Conservation (phyloP, 1,284 basidiomycete species). For the Fomitopsis schrenkii region DNA sequence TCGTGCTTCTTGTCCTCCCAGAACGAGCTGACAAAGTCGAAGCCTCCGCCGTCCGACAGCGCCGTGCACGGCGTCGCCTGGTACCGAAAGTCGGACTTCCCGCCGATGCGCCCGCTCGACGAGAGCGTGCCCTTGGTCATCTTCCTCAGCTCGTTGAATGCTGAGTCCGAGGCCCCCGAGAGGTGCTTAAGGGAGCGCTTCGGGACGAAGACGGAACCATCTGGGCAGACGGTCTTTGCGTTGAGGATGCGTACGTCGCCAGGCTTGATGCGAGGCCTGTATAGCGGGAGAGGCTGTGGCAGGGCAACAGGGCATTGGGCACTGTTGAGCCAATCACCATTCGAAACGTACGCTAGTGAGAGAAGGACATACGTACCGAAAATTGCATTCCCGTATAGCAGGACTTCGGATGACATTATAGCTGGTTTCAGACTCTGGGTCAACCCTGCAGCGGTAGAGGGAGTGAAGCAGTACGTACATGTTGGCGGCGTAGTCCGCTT, state of each 20-base stretch:
- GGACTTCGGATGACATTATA: slow-evolving; percentile 47
- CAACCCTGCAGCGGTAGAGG: background rate
- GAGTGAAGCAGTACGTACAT: slow-evolving; percentile 32
- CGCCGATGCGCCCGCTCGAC: slow-evolving; percentile 29
- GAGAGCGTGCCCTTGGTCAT: slow-evolving; percentile 26
- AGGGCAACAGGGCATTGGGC: slow-evolving; percentile 46
- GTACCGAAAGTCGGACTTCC: slow-evolving; percentile 45
- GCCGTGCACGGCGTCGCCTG: slow-evolving; percentile 47
- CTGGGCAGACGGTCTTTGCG: slow-evolving; percentile 42
- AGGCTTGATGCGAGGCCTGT: slow-evolving; percentile 18
- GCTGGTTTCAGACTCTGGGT: slow-evolving; percentile 20
- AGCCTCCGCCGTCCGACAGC: slow-evolving; percentile 39
- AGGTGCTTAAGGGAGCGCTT: slow-evolving; percentile 31
- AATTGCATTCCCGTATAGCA: slow-evolving; percentile 37
- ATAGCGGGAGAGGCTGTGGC: slow-evolving; percentile 37
- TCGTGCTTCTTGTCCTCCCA: slow-evolving; percentile 59
- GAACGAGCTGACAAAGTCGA: slow-evolving; percentile 50
- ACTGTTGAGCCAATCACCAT: slow-evolving; percentile 22
- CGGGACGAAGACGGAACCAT: slow-evolving; percentile 45
- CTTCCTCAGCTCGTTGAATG: slow-evolving; percentile 43
- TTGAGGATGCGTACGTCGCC: slow-evolving; percentile 37
- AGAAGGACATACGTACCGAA: slow-evolving; percentile 32
- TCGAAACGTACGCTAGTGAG: background rate
- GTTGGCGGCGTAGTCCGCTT: slow-evolving; percentile 51
- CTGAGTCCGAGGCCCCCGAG: slow-evolving; percentile 38